Conservation (phyloP, 805 yeast species). For the Metschnikowia reukaufii region DNA sequence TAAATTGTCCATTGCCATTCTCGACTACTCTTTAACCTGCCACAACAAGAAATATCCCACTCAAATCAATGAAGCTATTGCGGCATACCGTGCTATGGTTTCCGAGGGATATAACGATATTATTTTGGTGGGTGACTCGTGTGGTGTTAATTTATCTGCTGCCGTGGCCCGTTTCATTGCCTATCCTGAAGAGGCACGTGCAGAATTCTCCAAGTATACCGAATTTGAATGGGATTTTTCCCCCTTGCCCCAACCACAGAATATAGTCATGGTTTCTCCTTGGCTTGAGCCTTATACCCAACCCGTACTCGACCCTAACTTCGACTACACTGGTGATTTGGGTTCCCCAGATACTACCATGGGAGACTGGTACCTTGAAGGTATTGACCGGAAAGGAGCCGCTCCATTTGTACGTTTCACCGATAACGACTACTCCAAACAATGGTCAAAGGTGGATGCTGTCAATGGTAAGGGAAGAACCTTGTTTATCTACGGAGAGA, state of each 20-base stretch:
- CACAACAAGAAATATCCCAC: conserved; percentile 25
- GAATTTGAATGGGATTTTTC: conserved; percentile 22
- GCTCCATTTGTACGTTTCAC: conserved; percentile 26
- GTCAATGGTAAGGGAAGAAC: conserved; percentile 22
- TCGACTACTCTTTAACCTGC: conserved; percentile 28
- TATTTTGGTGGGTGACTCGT: conserved; percentile 17
- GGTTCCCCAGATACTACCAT: conserved; percentile 28
- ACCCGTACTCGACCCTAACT: conserved; percentile 27
- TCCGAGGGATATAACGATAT: conserved; percentile 14
- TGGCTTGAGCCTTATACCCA: conserved; percentile 35
- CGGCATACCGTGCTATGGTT: conserved; percentile 17
- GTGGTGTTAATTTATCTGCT: conserved; percentile 17
- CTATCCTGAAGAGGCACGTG: conserved; percentile 31
- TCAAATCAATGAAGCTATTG: conserved; percentile 25
- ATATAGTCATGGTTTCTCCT: conserved; percentile 32
- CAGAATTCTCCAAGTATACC: conserved; percentile 23
- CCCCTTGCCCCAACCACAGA: conserved; percentile 29
- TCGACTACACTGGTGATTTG: conserved; percentile 31
- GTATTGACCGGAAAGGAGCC: conserved; percentile 16
- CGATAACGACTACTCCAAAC: conserved; percentile 23
- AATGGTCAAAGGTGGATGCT: conserved; percentile 29
- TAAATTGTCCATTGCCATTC: conserved; percentile 21
- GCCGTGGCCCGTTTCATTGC: conserved; percentile 24
- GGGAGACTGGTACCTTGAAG: conserved; percentile 36
- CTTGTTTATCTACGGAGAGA: conserved; percentile 32